Conservation (phyloP, 1,139 yeast species). For the Protomyces pachydermus region DNA sequence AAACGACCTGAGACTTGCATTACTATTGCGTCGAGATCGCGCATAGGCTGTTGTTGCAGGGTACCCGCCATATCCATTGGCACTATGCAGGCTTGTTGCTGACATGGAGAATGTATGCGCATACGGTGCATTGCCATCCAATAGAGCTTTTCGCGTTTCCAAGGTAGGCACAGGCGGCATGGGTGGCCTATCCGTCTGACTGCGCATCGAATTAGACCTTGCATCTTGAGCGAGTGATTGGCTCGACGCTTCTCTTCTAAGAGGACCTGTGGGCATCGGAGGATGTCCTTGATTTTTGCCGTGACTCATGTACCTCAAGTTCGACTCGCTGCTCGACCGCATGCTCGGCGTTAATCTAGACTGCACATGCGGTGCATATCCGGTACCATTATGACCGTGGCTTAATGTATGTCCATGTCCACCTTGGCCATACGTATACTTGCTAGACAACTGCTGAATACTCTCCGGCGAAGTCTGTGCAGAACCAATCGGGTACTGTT, state of each 20-base stretch:
- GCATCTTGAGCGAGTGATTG: constrained; percentile 3
- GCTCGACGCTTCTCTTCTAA: constrained; percentile 5
- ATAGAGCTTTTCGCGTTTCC: constrained; percentile 10
- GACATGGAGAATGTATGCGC: constrained; percentile 10
- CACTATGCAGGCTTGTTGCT: background rate
- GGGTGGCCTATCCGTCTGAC: background rate
- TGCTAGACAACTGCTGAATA: constrained; percentile 8
- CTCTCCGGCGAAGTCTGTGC: background rate
- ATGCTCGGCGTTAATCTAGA: background rate
- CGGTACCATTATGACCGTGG: background rate
- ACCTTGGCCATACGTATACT: background rate
- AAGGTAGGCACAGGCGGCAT: constrained; percentile 11
- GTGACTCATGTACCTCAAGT: background rate
- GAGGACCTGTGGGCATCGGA: constrained; percentile 8
- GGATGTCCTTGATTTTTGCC: background rate
- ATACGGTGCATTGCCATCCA: constrained; percentile 18
- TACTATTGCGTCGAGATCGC: background rate
- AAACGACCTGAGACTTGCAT: background rate
- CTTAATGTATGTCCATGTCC: background rate
- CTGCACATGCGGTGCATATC: background rate
- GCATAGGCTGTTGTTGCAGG: background rate
- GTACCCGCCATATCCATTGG: background rate
- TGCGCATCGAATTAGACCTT: constrained; percentile 6
- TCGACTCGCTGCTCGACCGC: constrained; percentile 23
- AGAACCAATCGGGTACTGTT: background rate